Percentiles rank a stretch among this genome's conserved stretches.
These are phyloP conservation scores for Aspergillus candidus DNA, from an alignment of 2,329 filamentous ascomycete genomes.

Conservation along the genomic window DNA sequence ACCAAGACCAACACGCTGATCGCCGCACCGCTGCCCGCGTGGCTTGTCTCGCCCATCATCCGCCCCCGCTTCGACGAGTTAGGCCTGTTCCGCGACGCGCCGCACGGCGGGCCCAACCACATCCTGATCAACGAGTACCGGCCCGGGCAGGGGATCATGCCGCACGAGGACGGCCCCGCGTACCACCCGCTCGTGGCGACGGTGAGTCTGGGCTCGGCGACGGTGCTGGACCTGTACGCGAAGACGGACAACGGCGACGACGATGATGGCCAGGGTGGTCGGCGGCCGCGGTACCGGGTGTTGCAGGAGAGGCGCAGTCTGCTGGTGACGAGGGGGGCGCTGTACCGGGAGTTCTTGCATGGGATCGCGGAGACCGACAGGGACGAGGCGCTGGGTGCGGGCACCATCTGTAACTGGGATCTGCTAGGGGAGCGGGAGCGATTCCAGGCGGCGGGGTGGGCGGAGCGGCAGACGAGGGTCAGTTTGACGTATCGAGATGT, in stretches of 20 bases:
- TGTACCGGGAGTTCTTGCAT: constrained; percentile 55
- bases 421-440: constrained; percentile 42
- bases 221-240: constrained; percentile 71
- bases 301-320: constrained; percentile 77
- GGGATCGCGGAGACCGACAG: constrained; percentile 51
- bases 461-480: constrained; percentile 46
- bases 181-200: constrained; percentile 88
- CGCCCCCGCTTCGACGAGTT: constrained; percentile 45
- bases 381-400: constrained; percentile 58
- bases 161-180: constrained; percentile 85
- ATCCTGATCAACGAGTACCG: constrained; percentile 90
- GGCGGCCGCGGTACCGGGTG: constrained; percentile 49
- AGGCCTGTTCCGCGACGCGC: constrained; percentile 55
- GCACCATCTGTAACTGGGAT: constrained; percentile 52
- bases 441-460: constrained; percentile 39
- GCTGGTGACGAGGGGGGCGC: constrained; percentile 48
- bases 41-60: constrained; percentile 66
- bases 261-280: constrained; percentile 8
- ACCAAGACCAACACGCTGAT: constrained; percentile 69
- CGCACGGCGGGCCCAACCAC: constrained; percentile 76
- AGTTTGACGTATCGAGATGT: constrained; percentile 76
- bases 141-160: constrained; percentile 89
- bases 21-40: constrained; percentile 62
- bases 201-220: constrained; percentile 70
- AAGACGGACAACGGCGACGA: constrained; percentile 41